These are phyloP conservation scores for Arabis hirsuta DNA, from an alignment of 345 rosid species.

Conservation along the genomic window DNA sequence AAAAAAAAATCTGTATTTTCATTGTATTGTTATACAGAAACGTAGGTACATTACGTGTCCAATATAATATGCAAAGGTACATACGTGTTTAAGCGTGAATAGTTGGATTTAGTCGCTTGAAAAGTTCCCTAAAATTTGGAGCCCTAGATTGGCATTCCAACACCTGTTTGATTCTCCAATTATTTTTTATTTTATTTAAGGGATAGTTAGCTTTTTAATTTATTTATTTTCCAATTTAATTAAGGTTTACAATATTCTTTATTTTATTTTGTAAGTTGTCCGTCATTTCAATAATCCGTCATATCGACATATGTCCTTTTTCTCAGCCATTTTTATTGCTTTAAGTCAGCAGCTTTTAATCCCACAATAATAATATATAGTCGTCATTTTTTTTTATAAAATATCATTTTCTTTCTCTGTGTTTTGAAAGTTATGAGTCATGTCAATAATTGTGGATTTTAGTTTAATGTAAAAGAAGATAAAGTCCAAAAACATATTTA, in stretches of 20 bases:
- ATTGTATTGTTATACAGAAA: background rate
- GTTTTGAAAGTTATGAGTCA: conserved; percentile 2
- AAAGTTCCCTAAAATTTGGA: conserved; percentile 46
- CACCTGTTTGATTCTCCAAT: conserved; percentile 38
- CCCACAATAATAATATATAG: conserved; percentile 22
- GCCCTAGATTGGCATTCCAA: conserved; percentile 21
- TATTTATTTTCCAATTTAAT: background rate
- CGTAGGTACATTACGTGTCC: conserved; percentile 39
- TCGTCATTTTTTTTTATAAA: conserved; percentile 22
- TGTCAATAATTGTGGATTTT: conserved; percentile 38
- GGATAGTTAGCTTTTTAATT: too few relatives aligned
- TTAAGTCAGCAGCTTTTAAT: conserved; percentile 44
- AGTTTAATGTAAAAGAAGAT: background rate
- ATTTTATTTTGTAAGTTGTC: conserved; percentile 22
- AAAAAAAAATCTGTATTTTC: background rate
- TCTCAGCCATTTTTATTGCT: conserved; percentile 42
- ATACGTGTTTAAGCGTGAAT: conserved; percentile 39
- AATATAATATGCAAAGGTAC: conserved; percentile 10
- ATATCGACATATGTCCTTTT: conserved; percentile 31
- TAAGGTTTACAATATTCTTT: background rate
- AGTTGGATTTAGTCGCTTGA: conserved; percentile 38
- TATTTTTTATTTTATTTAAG: background rate
- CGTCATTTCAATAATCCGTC: conserved; percentile 36
- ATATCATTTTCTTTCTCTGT: background rate
- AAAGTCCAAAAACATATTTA: conserved; percentile 2